These are phyloP conservation scores for Nicotiana benthamiana DNA, from an alignment of 257 asterid species.

Conservation along the genomic window DNA sequence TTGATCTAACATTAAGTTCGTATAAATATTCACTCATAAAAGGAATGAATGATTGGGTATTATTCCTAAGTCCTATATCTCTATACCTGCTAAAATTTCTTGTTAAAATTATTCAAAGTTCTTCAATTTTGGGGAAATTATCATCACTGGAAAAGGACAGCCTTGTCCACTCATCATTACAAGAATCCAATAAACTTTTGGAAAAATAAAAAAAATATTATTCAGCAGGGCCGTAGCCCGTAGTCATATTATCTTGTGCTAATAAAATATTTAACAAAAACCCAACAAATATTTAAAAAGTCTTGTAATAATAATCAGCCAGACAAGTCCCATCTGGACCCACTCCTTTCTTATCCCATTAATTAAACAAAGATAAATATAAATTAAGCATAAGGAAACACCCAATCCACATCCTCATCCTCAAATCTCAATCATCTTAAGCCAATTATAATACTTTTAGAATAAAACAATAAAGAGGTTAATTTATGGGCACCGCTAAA, in stretches of 20 bases:
- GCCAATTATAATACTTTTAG: constrained; percentile 7
- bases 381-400: constrained; percentile 11
- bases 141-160: constrained; percentile 16
- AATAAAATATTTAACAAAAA: constrained; percentile 4
- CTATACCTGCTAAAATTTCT: too few relatives aligned
- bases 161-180: constrained; percentile 13
- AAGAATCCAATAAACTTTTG: not conserved
- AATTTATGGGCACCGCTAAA: not conserved
- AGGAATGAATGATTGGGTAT: too few relatives aligned
- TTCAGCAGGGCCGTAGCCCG: constrained; percentile 11
- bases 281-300: not conserved
- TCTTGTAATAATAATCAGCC: constrained; percentile 18
- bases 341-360: constrained; percentile 18
- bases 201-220: not conserved
- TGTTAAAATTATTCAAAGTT: too few relatives aligned
- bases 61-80: too few relatives aligned
- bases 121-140: too few relatives aligned
- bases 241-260: constrained; percentile 22
- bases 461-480: not conserved
- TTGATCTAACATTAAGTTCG: too few relatives aligned
- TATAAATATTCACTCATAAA: too few relatives aligned
- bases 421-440: constrained; percentile 19
- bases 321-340: constrained; percentile 42
- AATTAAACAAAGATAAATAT: constrained; percentile 8
- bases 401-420: constrained; percentile 28